Percentiles rank a stretch among this genome's conserved stretches.
Evolutionary conservation across 2,329 filamentous ascomycete genomes (phyloP).

Genomic region (Ascocoryne sarcoides): DNA sequence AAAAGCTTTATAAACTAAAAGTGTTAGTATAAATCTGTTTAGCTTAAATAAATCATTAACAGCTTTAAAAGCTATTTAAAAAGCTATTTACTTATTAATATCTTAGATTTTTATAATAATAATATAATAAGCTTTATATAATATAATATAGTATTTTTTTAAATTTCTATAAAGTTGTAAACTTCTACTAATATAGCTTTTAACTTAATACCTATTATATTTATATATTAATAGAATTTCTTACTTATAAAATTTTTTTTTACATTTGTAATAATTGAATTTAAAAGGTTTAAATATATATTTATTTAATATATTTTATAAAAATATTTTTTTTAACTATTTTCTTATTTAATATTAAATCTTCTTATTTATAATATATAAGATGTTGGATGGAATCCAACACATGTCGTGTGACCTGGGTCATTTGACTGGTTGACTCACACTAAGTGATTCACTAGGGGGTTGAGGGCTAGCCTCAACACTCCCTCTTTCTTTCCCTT

Average conservation of each 20-base stretch:
- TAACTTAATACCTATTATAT: not conserved
- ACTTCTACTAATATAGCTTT: not conserved
- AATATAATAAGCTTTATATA: conserved; percentile 5
- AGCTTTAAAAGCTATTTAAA: conserved; percentile 12
- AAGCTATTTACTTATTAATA: conserved; percentile 2
- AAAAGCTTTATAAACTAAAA: conserved; percentile 9
- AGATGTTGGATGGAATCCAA: no score
- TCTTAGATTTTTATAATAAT: conserved; percentile 2
- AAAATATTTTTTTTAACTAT: no score
- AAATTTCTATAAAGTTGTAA: conserved; percentile 2
- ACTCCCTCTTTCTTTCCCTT: no score
- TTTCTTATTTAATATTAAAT: no score
- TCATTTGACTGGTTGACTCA: no score
- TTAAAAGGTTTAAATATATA: not conserved
- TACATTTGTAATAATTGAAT: not conserved
- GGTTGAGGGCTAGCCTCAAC: no score
- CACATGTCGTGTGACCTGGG: no score
- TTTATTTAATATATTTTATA: not conserved
- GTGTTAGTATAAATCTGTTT: conserved; percentile 5
- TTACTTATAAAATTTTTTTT: not conserved
- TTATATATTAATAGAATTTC: not conserved
- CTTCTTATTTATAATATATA: no score
- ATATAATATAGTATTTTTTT: conserved; percentile 3
- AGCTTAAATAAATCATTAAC: conserved; percentile 7
- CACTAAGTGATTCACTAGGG: no score